A percentile compares a stretch with the other conserved stretches of the same genome.
Evolutionary conservation across 108 stramenopile species (phyloP).

Genomic region (Cyclotella atomus): DNA sequence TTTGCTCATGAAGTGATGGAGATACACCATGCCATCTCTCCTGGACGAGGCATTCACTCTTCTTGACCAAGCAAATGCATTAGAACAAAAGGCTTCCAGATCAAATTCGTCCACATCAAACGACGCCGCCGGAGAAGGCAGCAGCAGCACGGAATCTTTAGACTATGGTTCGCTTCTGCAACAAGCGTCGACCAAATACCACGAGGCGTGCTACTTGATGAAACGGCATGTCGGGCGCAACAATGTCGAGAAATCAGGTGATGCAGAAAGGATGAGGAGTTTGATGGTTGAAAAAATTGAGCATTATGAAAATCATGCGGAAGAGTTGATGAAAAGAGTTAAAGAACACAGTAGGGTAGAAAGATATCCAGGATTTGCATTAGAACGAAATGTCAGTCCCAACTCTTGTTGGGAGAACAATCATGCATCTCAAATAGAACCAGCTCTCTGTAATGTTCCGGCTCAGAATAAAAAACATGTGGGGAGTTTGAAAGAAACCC

Average conservation of each 20-base stretch:
- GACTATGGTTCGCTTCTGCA: conserved; percentile 2
- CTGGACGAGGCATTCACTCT: background rate
- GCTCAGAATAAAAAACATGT: background rate
- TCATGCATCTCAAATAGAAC: conserved; percentile 16
- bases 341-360: background rate
- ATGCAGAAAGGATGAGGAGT: no score
- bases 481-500: background rate
- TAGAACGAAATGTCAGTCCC: background rate
- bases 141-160: background rate
- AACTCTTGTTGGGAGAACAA: background rate
- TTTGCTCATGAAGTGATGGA: no score
- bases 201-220: conserved; percentile 70
- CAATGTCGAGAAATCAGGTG: conserved; percentile 13
- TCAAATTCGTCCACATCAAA: background rate
- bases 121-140: background rate
- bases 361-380: background rate
- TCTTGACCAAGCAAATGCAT: background rate
- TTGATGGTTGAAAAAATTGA: conserved; percentile 58
- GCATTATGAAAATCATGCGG: conserved; percentile 53
- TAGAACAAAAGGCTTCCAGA: background rate
- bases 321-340: conserved; percentile 8
- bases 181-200: conserved; percentile 29
- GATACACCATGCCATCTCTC: background rate
- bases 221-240: conserved; percentile 31
- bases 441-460: background rate